Percentiles rank a stretch among this genome's conserved stretches.
These are phyloP conservation scores for Medicago lupulina DNA, from an alignment of 306 rosid species.

Conservation along the genomic window DNA sequence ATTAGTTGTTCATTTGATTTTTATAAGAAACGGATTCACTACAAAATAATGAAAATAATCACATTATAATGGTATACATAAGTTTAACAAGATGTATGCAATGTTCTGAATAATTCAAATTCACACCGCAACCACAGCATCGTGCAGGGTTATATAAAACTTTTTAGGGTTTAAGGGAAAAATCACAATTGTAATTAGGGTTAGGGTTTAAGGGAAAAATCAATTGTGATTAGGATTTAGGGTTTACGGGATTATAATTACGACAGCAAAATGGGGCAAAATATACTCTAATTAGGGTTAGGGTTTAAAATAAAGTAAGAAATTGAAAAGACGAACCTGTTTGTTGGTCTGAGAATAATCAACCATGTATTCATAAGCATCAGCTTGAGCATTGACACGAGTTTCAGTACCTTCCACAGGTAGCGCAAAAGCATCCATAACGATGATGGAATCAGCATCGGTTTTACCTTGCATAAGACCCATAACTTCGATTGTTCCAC, in stretches of 20 bases:
- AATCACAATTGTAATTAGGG: neutral
- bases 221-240: too few species aligned
- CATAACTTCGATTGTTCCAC: conserved; percentile 96
- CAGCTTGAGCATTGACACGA: conserved; percentile 99
- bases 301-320: neutral
- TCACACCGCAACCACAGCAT: too few species aligned
- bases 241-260: too few species aligned
- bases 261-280: too few species aligned
- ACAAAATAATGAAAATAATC: too few species aligned
- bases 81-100: too few species aligned
- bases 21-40: too few species aligned
- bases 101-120: too few species aligned
- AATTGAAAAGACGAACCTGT: conserved; percentile 55
- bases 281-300: conserved; percentile 12
- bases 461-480: conserved; percentile 99
- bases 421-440: conserved; percentile 93
- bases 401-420: conserved; percentile 99
- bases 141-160: too few species aligned
- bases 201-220: conserved; percentile 23
- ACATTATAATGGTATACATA: too few species aligned
- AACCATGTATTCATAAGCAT: conserved; percentile 96
- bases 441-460: conserved; percentile 86
- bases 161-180: neutral
- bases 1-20: too few species aligned
- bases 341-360: conserved; percentile 94